Evolutionary conservation across 2,329 filamentous ascomycete species (phyloP), one percentile per base, ranked within the genome.

Genomic region (Paraphoma sp.): DNA sequence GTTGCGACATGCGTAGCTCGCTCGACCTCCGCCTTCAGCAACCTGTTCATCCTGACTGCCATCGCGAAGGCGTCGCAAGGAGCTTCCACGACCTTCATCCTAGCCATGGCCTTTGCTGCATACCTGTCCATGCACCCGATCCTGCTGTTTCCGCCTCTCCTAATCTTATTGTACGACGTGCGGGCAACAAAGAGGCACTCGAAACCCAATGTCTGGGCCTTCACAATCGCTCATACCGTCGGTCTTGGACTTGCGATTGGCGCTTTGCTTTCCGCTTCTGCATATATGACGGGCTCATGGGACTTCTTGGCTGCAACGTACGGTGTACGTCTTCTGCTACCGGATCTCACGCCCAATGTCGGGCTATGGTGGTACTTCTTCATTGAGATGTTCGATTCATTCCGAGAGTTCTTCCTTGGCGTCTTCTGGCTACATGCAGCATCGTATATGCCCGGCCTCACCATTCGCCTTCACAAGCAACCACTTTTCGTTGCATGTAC

Each of bases 281-380:
- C 84, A 63, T 71, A 90, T 31, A 80, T 97, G 41, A 91, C 90
- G 1, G 83, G 87, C 59, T 96, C 93, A 1, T 96, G 91, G 91
- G 88, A 93, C 60, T 99, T 98, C 71, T 78, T 98, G 17, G 79
- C 84, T 7, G 92, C 93, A 17, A 97, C 95, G 0, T 99, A 99
- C 77, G 93, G 94, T 65, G 92, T 96, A 45, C 93, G 97, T 68
- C 84, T 99, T 38, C 87, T 95, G 1, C 85, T 99, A 2, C 92
- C 93, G 8, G 95, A 99, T 73, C 83, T 99, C 41, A 96, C 94
- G 0, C 95, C 95, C 11, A 99, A 98, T 64, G 90, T 96, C 30
- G 95, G 95, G 1, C 83, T 99, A 1, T 99, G 95, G 95, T 99
- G 95, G 95, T 99, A 99, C 79, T 99, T 99, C 80, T 98, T 99